phyloP scores from a whole-genome alignment of 2,329 filamentous ascomycete species.

The Aureobasidium pullulans region DNA sequence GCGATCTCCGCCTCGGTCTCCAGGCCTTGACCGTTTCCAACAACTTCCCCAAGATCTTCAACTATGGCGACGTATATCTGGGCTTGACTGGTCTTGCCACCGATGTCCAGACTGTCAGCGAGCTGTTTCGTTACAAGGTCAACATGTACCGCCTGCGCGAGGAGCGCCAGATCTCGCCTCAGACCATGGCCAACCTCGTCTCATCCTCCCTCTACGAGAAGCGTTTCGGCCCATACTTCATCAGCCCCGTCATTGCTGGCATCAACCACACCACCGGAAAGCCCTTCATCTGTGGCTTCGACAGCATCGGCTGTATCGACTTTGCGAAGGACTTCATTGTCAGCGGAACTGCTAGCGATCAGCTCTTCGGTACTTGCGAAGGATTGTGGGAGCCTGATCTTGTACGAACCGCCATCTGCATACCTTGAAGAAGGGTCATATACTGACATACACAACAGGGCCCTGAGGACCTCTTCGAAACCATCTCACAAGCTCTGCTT shows the following conservation, averaged over 20 bases:
- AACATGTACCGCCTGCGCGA: conserved; percentile 99
- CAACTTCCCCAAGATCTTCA: conserved; percentile 99
- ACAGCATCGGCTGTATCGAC: conserved; percentile 98
- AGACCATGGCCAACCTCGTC: conserved; percentile 95
- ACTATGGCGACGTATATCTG: conserved; percentile 90
- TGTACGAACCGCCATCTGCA: conserved; percentile 47
- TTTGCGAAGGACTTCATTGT: conserved; percentile 99
- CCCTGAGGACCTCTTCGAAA: conserved; percentile 95
- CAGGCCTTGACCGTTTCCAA: conserved; percentile 96
- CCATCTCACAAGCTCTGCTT: conserved; percentile 88
- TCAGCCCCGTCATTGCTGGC: conserved; percentile 88
- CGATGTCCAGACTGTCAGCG: conserved; percentile 87
- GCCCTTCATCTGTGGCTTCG: conserved; percentile 98
- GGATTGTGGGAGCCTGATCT: conserved; percentile 95
- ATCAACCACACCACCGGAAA: conserved; percentile 89
- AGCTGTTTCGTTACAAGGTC: conserved; percentile 98
- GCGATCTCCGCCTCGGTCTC: conserved; percentile 93
- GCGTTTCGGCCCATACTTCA: conserved; percentile 94
- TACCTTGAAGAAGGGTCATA: not conserved
- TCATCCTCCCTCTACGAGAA: conserved; percentile 86
- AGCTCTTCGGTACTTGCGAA: conserved; percentile 98
- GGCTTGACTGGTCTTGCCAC: conserved; percentile 94
- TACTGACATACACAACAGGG: conserved; percentile 44
- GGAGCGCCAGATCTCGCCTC: conserved; percentile 89
- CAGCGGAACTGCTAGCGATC: conserved; percentile 88